phyloP scores from a whole-genome alignment of 306 rosid species.

The Ammopiptanthus mongolicus region DNA sequence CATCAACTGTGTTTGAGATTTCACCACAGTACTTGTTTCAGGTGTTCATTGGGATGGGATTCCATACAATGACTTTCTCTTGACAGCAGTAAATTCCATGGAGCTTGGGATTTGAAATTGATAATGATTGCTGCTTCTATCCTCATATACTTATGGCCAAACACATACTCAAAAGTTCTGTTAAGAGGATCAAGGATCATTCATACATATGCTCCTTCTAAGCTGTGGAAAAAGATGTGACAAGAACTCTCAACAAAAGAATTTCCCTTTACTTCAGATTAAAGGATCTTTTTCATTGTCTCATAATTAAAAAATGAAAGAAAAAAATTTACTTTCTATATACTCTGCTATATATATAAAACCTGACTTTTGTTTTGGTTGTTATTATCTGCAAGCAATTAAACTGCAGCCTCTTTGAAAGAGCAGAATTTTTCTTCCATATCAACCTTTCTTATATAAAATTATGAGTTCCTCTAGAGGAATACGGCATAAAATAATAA shows the following conservation, averaged over 20 bases:
- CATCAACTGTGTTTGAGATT: conserved; percentile 25
- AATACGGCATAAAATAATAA: background rate
- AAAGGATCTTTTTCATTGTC: background rate
- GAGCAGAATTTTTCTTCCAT: background rate
- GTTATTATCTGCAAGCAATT: background rate
- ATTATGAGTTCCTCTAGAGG: background rate
- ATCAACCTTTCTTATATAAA: background rate
- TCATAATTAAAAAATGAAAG: background rate
- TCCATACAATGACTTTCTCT: conserved; percentile 11
- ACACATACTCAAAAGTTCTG: background rate
- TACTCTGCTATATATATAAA: background rate
- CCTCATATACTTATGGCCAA: background rate
- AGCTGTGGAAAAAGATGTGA: background rate
- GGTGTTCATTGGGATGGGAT: conserved; percentile 35
- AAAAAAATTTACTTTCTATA: too few relatives aligned
- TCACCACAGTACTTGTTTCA: conserved; percentile 23
- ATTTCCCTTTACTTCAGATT: background rate
- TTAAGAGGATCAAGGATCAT: conserved; percentile 6
- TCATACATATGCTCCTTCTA: background rate
- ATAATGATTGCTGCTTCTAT: conserved; percentile 15
- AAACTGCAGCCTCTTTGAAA: background rate
- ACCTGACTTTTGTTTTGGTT: background rate
- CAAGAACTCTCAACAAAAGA: background rate
- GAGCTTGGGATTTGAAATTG: conserved; percentile 29
- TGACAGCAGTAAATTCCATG: conserved; percentile 19